Base-by-base conservation (phyloP, 208 protist genomes). In the Leishmania major region DNA sequence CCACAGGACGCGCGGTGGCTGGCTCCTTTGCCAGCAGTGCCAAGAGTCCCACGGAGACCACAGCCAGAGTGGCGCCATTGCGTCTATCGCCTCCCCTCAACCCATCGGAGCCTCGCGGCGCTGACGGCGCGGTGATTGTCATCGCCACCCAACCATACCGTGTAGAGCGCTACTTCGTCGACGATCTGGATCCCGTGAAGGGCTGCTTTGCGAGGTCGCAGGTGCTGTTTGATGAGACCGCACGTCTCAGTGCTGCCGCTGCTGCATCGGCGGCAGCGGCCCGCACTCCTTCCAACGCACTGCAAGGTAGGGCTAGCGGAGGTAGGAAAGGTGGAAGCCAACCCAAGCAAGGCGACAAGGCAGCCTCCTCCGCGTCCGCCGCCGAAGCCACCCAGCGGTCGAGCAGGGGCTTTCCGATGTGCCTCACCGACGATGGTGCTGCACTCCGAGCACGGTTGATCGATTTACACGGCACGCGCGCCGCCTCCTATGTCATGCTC, bases 91-190 rank as follows among this genome's bases (percentile, higher is more conserved):
- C 75, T 2, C 8, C 75, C 43, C 59, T 35, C 43, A 35, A 8
- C 60, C 19, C 13, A 6, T 47, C 45, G 7, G 60, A 69, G 75
- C 75, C 51, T 53, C 59, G 59, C 75, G 19, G 75, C 60, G 60
- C 60, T 19, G 37, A 66, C 40, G 75, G 75, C 4, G 75, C 55
- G 25, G 60, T 59, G 1, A 55, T 81, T 45, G 81, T 80, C 1
- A 59, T 85, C 22, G 31, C 79, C 40, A 79, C 55, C 25, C 69
- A 31, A 49, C 84, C 87, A 70, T 86, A 90, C 83, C 78, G 73
- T 57, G 84, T 95, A 1, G 93, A 96, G 77, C 86, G 88, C 40
- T 96, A 91, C 80, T 96, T 95, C 74, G 60, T 96, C 7, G 91
- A 96, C 28, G 93, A 96, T 75, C 72, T 96, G 35, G 93, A 96